Base-by-base conservation (phyloP, 1,139 yeast species). In the Scheffersomyces titani region DNA sequence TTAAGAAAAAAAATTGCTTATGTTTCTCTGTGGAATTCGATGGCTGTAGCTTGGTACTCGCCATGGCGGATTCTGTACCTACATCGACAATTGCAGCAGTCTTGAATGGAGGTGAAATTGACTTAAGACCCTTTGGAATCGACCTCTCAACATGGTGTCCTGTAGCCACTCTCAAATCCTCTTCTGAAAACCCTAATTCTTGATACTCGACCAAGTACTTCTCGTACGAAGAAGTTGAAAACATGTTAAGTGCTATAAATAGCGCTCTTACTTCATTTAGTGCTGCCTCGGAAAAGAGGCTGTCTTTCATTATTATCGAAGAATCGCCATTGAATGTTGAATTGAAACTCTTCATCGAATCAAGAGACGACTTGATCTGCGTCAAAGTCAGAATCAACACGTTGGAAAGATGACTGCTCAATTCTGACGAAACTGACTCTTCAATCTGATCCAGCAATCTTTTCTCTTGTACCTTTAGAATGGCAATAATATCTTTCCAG, bases 401-500 rank as follows among this genome's bases (percentile, higher is more conserved):
- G 19, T 44, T 50, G 4, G 54, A 47, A 24, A 63, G 53, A 7
- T 52, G 53, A 1, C 57, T 53, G 48, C 58, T 61, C 50, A 51
- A 20, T 21, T 51, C 54, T 3, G 54, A 40, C 1, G 65, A 62
- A 4, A 55, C 57, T 0, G 72, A 63, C 44, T 63, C 65, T 3
- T 63, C 54, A 11, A 72, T 61, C 11, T 59, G 62, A 3, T 52
- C 59, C 19, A 66, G 65, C 19, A 77, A 61, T 19, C 65, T 65
- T 6, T 58, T 61, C 57, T 78, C 82, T 52, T 71, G 72, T 3
- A 61, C 51, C n/a, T 65, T 65, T 48, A 78, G 59, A n/a, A 67
- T 61, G 2, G 65, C 69, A 21, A 77, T 66, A 0, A 75, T 63
- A 52, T 80, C 84, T 19, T 70, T 68, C 81, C 87, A 80, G 3